Conservation (phyloP, 345 rosid genomes). For the Mallotus nudiflorus region DNA sequence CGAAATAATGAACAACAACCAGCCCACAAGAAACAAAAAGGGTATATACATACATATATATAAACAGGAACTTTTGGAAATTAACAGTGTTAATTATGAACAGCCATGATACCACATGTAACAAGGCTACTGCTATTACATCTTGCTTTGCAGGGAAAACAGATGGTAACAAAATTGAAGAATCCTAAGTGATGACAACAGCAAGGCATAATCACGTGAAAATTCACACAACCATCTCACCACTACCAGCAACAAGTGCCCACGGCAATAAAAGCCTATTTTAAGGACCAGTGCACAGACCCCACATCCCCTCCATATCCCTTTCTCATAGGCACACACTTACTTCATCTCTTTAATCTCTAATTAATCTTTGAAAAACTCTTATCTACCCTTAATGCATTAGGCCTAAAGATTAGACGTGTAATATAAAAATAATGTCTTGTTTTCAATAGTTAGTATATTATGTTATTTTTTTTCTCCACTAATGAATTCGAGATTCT, state of each 20-base stretch:
- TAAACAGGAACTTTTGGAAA: slow-evolving; percentile 5
- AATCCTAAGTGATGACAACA: slow-evolving; percentile 22
- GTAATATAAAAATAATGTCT: too few species aligned
- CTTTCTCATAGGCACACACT: background rate
- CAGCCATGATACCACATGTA: background rate
- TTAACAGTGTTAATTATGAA: background rate
- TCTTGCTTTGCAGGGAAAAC: slow-evolving; percentile 8
- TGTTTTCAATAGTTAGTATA: too few species aligned
- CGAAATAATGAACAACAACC: slow-evolving; percentile 7
- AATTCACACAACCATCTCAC: slow-evolving; percentile 18
- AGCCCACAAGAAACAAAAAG: slow-evolving; percentile 22
- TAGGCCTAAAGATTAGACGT: too few species aligned
- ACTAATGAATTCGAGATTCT: slow-evolving; percentile 19
- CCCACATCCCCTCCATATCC: too few species aligned
- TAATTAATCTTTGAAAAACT: too few species aligned
- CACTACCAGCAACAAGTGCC: slow-evolving; percentile 11
- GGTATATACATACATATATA: background rate
- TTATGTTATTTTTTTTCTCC: background rate
- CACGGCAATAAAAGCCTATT: slow-evolving; percentile 29
- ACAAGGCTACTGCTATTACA: background rate
- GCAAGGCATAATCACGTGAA: slow-evolving; percentile 48
- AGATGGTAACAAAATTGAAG: slow-evolving; percentile 12
- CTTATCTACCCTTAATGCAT: too few species aligned
- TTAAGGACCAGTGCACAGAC: slow-evolving; percentile 24
- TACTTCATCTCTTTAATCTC: background rate